Percentiles rank a stretch among this genome's conserved stretches.
Evolutionary conservation across 805 yeast genomes (phyloP).

Genomic region (Yarrowia deformans): DNA sequence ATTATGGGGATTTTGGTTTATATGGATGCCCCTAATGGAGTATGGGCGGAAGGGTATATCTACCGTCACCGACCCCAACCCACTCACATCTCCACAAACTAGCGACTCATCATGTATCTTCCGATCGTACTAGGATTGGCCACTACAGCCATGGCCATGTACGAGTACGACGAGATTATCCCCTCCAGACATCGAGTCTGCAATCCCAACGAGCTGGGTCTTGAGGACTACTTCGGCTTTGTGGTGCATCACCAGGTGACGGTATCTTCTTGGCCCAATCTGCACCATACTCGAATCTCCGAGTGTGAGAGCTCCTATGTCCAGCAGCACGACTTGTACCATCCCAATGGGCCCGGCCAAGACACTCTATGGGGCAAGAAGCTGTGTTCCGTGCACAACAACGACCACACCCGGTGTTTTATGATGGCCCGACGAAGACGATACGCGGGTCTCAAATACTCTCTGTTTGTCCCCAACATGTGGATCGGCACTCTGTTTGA

Average conservation of each 20-base stretch:
- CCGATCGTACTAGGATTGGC: not conserved
- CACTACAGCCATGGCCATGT: not conserved
- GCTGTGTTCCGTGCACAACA: slow-evolving; percentile 41
- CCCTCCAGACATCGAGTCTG: slow-evolving; percentile 41
- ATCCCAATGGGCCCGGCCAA: slow-evolving; percentile 40
- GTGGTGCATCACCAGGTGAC: slow-evolving; percentile 43
- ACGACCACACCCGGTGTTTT: slow-evolving; percentile 41
- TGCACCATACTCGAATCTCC: slow-evolving; percentile 42
- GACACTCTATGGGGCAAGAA: slow-evolving; percentile 43
- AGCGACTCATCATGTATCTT: not conserved
- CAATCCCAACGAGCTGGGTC: slow-evolving; percentile 41
- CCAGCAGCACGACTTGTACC: slow-evolving; percentile 41
- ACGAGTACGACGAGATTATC: slow-evolving; percentile 17
- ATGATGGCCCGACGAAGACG: slow-evolving; percentile 43
- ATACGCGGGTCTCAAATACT: slow-evolving; percentile 32
- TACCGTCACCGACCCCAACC: not conserved
- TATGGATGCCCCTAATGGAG: not conserved
- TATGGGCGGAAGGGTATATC: not conserved
- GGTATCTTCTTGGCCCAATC: not conserved
- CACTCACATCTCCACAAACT: too few species aligned
- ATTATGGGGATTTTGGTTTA: not conserved
- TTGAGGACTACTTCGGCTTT: slow-evolving; percentile 43
- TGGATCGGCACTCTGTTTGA: slow-evolving; percentile 45
- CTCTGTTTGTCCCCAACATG: slow-evolving; percentile 41
- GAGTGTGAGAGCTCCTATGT: slow-evolving; percentile 40